Conservation (phyloP, 2,329 filamentous ascomycete species). For the Epichloe sibirici region DNA sequence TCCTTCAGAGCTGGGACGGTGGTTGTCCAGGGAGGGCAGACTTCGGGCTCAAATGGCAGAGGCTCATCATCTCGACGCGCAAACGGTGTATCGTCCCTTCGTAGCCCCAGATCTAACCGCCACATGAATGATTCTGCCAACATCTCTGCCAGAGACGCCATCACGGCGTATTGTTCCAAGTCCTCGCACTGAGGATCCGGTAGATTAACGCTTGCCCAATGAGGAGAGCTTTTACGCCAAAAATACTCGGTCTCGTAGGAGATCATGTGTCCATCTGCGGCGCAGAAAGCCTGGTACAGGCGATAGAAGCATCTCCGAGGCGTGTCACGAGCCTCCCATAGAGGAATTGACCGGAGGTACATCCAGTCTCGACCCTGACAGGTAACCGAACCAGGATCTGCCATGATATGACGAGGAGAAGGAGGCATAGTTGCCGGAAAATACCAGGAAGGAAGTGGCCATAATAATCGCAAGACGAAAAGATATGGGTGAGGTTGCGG, state of each 20-base stretch:
- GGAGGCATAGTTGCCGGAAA: conserved; percentile 7
- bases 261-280: conserved; percentile 12
- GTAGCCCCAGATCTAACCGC: conserved; percentile 12
- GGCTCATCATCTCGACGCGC: conserved; percentile 1
- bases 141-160: conserved; percentile 13
- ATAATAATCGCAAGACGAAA: conserved; percentile 8
- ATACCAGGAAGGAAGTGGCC: conserved; percentile 7
- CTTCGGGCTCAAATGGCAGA: conserved; percentile 2
- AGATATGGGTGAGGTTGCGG: conserved; percentile 4
- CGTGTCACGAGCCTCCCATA: conserved; percentile 15
- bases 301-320: conserved; percentile 15
- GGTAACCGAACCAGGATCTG: conserved; percentile 5
- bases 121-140: conserved; percentile 14
- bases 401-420: conserved; percentile 8
- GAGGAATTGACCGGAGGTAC: conserved; percentile 7
- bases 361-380: conserved; percentile 6
- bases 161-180: conserved; percentile 13
- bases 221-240: conserved; percentile 11
- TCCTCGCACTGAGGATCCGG: conserved; percentile 11
- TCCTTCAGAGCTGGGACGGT: conserved; percentile 1
- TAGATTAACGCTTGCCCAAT: conserved; percentile 10
- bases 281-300: conserved; percentile 17
- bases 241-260: conserved; percentile 17
- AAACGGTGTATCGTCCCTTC: conserved; percentile 5
- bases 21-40: conserved; percentile 5